These are phyloP conservation scores for Trichoderma pleuroti DNA, from an alignment of 2,329 filamentous ascomycete genomes.

Conservation along the genomic window DNA sequence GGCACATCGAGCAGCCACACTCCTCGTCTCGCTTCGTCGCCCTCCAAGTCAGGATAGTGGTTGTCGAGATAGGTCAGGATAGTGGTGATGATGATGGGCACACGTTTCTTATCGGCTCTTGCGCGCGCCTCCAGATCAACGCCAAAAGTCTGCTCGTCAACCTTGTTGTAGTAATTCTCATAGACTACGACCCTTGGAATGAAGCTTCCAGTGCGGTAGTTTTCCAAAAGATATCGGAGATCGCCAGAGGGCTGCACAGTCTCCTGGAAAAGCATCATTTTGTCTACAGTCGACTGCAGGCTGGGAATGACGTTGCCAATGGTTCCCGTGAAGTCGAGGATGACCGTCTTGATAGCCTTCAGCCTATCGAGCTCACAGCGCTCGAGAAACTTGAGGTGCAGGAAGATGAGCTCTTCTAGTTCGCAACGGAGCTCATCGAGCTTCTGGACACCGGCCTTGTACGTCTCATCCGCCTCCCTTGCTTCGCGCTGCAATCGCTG, in stretches of 20 bases:
- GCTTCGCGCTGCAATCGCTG: constrained; percentile 87
- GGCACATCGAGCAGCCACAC: constrained; percentile 96
- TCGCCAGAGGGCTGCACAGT: constrained; percentile 93
- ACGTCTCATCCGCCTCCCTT: constrained; percentile 85
- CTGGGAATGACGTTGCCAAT: constrained; percentile 98
- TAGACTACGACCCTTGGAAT: constrained; percentile 87
- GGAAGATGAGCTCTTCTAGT: constrained; percentile 90
- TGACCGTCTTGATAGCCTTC: constrained; percentile 96
- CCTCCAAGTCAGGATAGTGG: constrained; percentile 95
- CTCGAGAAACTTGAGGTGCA: constrained; percentile 93
- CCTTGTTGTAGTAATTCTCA: constrained; percentile 98
- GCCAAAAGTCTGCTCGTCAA: constrained; percentile 96
- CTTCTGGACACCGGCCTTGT: constrained; percentile 81
- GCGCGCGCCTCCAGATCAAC: constrained; percentile 96
- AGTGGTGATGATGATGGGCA: constrained; percentile 86
- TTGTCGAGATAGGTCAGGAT: constrained; percentile 94
- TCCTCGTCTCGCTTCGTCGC: constrained; percentile 83
- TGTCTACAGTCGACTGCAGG: constrained; percentile 91
- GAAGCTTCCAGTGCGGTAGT: constrained; percentile 92
- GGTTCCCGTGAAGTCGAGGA: constrained; percentile 94
- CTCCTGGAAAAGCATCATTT: constrained; percentile 99
- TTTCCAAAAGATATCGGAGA: constrained; percentile 89
- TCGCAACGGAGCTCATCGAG: constrained; percentile 89
- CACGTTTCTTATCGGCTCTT: constrained; percentile 89
- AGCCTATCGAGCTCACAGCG: constrained; percentile 93